Base-by-base conservation (phyloP, 495 filamentous ascomycete species). In the Penicillium pulvis region DNA sequence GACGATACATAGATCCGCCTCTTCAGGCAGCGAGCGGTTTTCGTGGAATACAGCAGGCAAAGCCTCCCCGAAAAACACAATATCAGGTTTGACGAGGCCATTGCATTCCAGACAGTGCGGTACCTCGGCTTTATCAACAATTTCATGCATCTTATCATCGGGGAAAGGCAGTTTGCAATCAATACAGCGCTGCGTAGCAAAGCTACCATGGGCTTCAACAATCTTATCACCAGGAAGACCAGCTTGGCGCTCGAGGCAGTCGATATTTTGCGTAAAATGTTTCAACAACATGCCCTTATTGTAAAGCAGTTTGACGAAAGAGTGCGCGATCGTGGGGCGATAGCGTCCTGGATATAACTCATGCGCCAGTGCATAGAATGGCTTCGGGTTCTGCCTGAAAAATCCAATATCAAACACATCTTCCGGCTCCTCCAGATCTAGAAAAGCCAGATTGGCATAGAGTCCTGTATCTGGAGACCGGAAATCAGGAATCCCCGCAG, bases 181-280 rank as follows among this genome's bases (percentile, higher is more conserved):
- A 61, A 97, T 94, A 71, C 94, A 98, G 53, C 83, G 82, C 71
- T 96, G 92, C 7, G 80, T 80, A 10, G 93, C 93, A 71, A 97
- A 98, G 67, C 90, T 95, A 45, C 94, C 94, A 69, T 98, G 94
- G 10, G 95, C 94, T 74, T 98, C 93, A 23, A 98, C 79, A 53
- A 98, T 91, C 73, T 83, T 83, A 6, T 94, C 85, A 0, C 76
- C 79, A 0, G 92, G 90, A 16, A 98, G 83, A 44, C 94, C 94
- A 9, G 94, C 95, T 62, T 85, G 81, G 33, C 93, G 85, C 73
- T 98, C 94, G 23, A 98, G 81, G 65, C 90, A 92, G 76, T 98
- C 94, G 65, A 98, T 97, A 70, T 98, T 98, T 71, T 98, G 94
- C 6, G 95, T 96, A 75, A 97, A 98, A 42, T 92, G 81, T 75